Base-by-base conservation (phyloP, 345 rosid species). In the Arabidopsis suecica region DNA sequence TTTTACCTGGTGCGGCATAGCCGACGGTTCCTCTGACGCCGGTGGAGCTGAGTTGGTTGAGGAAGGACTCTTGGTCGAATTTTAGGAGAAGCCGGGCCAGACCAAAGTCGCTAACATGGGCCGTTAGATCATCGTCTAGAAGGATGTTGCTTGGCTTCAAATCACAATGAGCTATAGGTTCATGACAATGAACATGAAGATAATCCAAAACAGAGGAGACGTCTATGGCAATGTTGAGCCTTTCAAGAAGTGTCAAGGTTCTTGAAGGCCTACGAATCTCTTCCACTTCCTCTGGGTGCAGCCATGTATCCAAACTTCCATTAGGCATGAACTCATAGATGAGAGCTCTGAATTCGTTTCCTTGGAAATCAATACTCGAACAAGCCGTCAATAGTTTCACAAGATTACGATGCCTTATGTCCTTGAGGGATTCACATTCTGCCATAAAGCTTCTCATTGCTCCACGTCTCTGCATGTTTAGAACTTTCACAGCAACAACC, bases 281-380 rank as follows among this genome's bases (percentile, higher is more conserved):
- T 3, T 62, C 72, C 4, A 45, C 51, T 25, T 22, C 75, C 9
- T 72, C 53, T 30, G 61, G 72, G 38, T 80, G 77, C 61, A 86
- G 3, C 88, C 84, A 84, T 33, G 32, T 76, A 8, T 88, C 89
- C 20, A 86, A 50, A 57, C 74, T 86, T 9, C 88, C 87, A 36
- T 83, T 84, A 0, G 80, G 71, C 88, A 86, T 83, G 80, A 81
- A 84, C 50, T 83, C 79, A 34, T 69, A 81, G 5, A 86, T 50
- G 9, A 86, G 65, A 4, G 89, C 89, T 76, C 81, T 88, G 73
- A 88, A 88, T 37, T 80, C 78, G 50, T 86, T 81, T 45, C 89
- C 83, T 23, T 77, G 61, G 25, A 49, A 61, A 53, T 88, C 88
- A 8, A 79, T 44, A 70, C 89, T 84, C 1, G 86, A 83, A 75